Evolutionary conservation across 306 rosid genomes (phyloP).

Genomic region (Quercus dentata): DNA sequence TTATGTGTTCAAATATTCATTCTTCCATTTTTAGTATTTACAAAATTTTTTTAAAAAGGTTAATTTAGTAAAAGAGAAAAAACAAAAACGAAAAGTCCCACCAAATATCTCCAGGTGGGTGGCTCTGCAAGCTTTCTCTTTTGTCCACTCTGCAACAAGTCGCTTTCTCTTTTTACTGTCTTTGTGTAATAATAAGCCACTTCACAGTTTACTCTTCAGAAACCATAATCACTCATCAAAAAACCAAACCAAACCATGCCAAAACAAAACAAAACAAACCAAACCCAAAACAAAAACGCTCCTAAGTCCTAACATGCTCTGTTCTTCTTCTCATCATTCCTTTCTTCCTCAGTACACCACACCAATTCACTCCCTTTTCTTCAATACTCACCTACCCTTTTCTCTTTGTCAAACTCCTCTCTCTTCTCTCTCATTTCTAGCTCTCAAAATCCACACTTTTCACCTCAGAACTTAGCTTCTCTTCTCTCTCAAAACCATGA

Average conservation of each 20-base stretch:
- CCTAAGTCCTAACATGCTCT: too few relatives aligned
- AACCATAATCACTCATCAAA: neutral
- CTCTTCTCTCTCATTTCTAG: slow-evolving; percentile 14
- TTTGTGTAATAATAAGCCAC: slow-evolving; percentile 7
- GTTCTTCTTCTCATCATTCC: too few relatives aligned
- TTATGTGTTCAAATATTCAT: too few relatives aligned
- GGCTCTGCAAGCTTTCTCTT: slow-evolving; percentile 18
- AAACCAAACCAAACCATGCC: neutral
- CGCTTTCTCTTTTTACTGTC: slow-evolving; percentile 39
- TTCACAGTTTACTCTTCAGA: slow-evolving; percentile 10
- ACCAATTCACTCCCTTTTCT: too few relatives aligned
- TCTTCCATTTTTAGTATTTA: too few relatives aligned
- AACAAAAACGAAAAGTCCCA: neutral
- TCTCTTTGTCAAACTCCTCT: neutral
- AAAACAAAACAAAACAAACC: neutral
- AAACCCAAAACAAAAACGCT: slow-evolving; percentile 8
- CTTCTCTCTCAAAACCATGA: slow-evolving; percentile 29
- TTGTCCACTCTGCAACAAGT: slow-evolving; percentile 16
- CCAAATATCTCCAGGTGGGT: slow-evolving; percentile 17
- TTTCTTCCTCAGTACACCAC: too few relatives aligned
- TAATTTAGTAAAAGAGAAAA: slow-evolving; percentile 12
- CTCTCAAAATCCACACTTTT: neutral
- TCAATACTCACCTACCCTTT: too few relatives aligned
- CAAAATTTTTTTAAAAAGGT: neutral
- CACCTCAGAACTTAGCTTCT: neutral